Evolutionary conservation across 768 basidiomycete species (phyloP).

Genomic region (Kwoniella mangroviensis): DNA sequence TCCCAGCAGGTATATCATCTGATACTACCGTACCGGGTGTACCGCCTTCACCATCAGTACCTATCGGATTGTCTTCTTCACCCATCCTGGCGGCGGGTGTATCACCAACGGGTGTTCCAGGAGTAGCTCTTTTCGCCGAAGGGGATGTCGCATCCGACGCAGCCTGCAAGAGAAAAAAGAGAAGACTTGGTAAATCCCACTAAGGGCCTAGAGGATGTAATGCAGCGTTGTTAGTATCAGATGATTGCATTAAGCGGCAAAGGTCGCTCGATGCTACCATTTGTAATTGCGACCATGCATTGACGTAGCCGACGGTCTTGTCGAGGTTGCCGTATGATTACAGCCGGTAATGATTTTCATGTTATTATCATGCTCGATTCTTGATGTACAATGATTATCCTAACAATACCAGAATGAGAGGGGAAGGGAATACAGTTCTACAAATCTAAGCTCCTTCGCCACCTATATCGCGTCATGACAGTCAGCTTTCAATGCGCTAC

Average conservation of each 20-base stretch:
- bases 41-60: too few species aligned
- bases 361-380: background rate
- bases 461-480: conserved; percentile 5
- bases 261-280: background rate
- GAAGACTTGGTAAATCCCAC: background rate
- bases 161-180: background rate
- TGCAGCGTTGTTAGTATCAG: too few species aligned
- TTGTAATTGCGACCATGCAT: background rate
- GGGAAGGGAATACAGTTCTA: background rate
- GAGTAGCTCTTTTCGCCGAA: conserved; percentile 1
- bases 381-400: conserved; percentile 16
- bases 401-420: conserved; percentile 3
- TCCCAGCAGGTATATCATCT: background rate
- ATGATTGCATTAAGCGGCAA: background rate
- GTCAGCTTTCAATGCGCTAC: too few species aligned
- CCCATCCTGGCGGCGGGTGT: background rate
- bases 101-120: background rate
- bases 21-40: too few species aligned
- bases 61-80: too few species aligned
- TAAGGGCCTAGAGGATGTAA: background rate
- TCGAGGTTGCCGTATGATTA: background rate
- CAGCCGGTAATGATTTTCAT: background rate
- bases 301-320: background rate
- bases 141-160: background rate
- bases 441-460: conserved; percentile 28